Evolutionary conservation across 345 rosid genomes (phyloP).

Genomic region (Arabis hirsuta): DNA sequence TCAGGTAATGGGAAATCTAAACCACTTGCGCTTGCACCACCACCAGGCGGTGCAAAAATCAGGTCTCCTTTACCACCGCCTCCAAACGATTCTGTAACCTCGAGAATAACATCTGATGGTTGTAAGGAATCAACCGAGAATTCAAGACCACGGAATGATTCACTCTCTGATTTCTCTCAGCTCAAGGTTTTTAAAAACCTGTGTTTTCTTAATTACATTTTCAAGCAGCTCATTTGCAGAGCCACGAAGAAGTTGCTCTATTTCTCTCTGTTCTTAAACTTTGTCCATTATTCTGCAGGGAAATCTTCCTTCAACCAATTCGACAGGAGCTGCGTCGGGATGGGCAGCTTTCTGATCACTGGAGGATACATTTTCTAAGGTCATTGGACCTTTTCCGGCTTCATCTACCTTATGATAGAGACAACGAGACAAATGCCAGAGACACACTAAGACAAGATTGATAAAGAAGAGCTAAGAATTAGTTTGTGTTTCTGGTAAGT

Average conservation of each 20-base stretch:
- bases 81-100: too few relatives aligned
- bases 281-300: slow-evolving; percentile 53
- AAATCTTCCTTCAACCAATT: slow-evolving; percentile 66
- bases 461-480: neutral
- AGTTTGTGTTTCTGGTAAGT: slow-evolving; percentile 12
- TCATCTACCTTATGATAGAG: neutral
- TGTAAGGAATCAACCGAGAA: too few relatives aligned
- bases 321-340: slow-evolving; percentile 69
- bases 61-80: too few relatives aligned
- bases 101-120: too few relatives aligned
- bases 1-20: too few relatives aligned
- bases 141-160: too few relatives aligned
- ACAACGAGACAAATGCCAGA: slow-evolving; percentile 24
- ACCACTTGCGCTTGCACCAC: too few relatives aligned
- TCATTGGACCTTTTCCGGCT: slow-evolving; percentile 27
- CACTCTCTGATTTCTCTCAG: too few relatives aligned
- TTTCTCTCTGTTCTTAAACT: neutral
- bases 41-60: too few relatives aligned
- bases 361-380: slow-evolving; percentile 76
- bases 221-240: neutral
- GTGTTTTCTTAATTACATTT: neutral
- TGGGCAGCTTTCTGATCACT: slow-evolving; percentile 86
- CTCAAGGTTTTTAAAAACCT: too few relatives aligned
- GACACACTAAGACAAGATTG: slow-evolving; percentile 22
- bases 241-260: neutral